Conservation (phyloP, 495 filamentous ascomycete species). For the Podospora australis region DNA sequence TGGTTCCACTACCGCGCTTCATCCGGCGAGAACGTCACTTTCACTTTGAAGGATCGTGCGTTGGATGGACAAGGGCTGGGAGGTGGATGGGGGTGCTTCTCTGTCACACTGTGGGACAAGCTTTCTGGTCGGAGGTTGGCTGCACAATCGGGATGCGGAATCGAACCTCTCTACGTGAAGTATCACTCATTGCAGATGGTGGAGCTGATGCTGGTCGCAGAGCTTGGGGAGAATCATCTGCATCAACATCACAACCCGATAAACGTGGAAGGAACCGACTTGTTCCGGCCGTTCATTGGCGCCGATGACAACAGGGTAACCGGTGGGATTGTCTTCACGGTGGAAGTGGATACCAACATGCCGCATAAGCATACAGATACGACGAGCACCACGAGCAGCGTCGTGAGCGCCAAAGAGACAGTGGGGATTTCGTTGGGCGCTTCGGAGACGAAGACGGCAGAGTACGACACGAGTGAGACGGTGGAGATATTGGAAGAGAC, state of each 20-base stretch:
- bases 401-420: conserved; percentile 1
- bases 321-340: conserved; percentile 6
- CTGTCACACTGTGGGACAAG: conserved; percentile 3
- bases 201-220: conserved; percentile 5
- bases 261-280: not conserved
- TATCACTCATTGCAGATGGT: conserved; percentile 2
- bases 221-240: conserved; percentile 2
- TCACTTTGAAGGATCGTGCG: conserved; percentile 11
- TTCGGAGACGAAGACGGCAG: not conserved
- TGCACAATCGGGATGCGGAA: conserved; percentile 7
- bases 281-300: conserved; percentile 12
- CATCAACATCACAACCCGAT: not conserved
- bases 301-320: conserved; percentile 6
- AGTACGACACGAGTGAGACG: conserved; percentile 8
- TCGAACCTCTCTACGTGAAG: not conserved
- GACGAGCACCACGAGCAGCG: not conserved
- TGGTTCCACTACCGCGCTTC: conserved; percentile 11
- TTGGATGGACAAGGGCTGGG: conserved; percentile 1
- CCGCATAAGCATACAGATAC: conserved; percentile 6
- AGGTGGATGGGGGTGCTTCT: conserved; percentile 4
- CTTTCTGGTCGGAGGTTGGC: not conserved
- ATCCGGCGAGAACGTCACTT: conserved; percentile 8
- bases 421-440: not conserved
- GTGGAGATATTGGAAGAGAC: not conserved
- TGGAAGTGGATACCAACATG: conserved; percentile 6